phyloP scores from a whole-genome alignment of 1,284 basidiomycete genomes.

The Rhodotorula glutinis region DNA sequence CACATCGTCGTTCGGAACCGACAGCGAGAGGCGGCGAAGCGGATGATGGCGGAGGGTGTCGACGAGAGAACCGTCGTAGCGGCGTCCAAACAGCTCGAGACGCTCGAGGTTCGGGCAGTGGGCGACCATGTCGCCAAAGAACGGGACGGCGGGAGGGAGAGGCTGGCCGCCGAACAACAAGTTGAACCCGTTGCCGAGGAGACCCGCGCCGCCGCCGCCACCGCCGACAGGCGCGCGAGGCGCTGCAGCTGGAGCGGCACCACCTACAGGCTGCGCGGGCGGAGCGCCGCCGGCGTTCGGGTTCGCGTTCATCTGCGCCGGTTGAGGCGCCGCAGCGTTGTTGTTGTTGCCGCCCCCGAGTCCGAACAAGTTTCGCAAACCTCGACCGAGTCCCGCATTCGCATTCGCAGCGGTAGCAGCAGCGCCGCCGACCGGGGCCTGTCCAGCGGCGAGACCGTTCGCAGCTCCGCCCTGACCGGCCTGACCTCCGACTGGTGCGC shows the following conservation, averaged over 20 bases:
- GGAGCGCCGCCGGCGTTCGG: too few relatives aligned
- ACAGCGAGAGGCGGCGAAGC: conserved; percentile 8
- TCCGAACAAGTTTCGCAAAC: background rate
- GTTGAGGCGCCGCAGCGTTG: background rate
- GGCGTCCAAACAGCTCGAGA: conserved; percentile 23
- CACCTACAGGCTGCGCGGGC: too few relatives aligned
- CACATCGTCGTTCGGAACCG: conserved; percentile 10
- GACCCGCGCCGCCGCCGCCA: background rate
- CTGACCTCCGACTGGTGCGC: too few relatives aligned
- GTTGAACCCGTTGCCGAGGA: background rate
- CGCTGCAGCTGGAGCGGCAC: too few relatives aligned
- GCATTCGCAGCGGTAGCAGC: too few relatives aligned
- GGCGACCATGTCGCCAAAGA: conserved; percentile 16
- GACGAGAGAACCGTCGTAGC: conserved; percentile 3
- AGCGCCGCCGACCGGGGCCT: too few relatives aligned
- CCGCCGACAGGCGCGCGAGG: too few relatives aligned
- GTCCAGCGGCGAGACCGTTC: too few relatives aligned
- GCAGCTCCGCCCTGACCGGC: too few relatives aligned
- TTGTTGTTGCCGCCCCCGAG: background rate
- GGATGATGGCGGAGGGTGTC: background rate
- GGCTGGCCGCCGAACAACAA: background rate
- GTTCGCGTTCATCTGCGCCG: too few relatives aligned
- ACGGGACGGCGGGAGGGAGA: background rate
- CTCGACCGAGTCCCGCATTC: background rate
- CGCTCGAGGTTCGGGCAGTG: conserved; percentile 11